phyloP scores from a whole-genome alignment of 129 eudicot species.

The Arctium minus region DNA sequence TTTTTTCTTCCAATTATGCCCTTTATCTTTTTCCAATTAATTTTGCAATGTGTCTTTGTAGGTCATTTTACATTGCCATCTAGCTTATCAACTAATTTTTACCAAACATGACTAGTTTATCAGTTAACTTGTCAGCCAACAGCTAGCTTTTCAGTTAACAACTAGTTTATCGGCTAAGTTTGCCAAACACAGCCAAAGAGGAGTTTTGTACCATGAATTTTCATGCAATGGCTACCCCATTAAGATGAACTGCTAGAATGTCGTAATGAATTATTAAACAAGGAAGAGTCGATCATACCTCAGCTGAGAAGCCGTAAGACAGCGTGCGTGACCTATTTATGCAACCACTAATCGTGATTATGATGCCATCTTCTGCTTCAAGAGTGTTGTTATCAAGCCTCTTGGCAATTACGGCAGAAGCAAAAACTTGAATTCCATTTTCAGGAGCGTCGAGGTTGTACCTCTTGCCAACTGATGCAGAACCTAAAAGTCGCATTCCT shows the following conservation, averaged over 20 bases:
- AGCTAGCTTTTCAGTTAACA: background rate
- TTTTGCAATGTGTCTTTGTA: background rate
- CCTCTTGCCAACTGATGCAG: conserved; percentile 18
- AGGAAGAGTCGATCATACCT: conserved; percentile 36
- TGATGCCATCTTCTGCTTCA: conserved; percentile 55
- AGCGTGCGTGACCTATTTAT: conserved; percentile 46
- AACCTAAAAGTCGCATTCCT: conserved; percentile 24
- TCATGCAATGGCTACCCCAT: background rate
- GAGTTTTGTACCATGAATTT: background rate
- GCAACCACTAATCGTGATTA: conserved; percentile 38
- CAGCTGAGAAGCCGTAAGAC: conserved; percentile 49
- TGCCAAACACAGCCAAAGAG: background rate
- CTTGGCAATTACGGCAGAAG: conserved; percentile 33
- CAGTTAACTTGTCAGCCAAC: background rate
- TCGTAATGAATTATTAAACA: background rate
- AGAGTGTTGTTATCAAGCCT: conserved; percentile 42
- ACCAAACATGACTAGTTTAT: background rate
- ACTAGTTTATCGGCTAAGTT: background rate
- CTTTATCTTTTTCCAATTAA: background rate
- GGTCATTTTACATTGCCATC: background rate
- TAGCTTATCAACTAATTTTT: background rate
- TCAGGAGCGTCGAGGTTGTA: background rate
- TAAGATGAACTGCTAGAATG: background rate
- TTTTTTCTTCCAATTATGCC: background rate
- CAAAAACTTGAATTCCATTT: conserved; percentile 17